Percentiles rank a stretch among this genome's conserved stretches.
These are phyloP conservation scores for Panaeolus cyanescens DNA, from an alignment of 768 basidiomycete species.

Conservation along the genomic window DNA sequence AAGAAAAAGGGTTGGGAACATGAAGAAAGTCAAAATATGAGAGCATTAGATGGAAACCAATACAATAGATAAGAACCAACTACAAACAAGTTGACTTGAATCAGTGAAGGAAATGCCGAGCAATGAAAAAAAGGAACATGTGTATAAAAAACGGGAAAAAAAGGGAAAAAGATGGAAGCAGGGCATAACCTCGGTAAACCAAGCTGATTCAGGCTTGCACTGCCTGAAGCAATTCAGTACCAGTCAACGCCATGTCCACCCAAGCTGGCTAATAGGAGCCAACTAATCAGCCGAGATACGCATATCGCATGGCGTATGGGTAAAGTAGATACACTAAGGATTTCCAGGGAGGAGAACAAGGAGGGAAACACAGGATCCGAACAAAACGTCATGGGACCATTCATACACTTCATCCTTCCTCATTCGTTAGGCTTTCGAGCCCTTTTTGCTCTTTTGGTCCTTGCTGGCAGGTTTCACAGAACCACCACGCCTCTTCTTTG, in stretches of 20 bases:
- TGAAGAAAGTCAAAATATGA: conserved; percentile 12
- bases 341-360: neutral
- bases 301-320: no score
- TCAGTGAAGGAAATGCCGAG: neutral
- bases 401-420: neutral
- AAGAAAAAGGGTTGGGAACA: conserved; percentile 18
- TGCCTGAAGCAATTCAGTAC: conserved; percentile 3
- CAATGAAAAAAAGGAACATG: neutral
- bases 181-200: conserved; percentile 6
- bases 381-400: neutral
- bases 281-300: neutral
- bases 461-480: conserved; percentile 22
- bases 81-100: neutral
- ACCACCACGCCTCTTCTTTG: conserved; percentile 31
- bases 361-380: neutral
- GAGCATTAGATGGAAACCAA: conserved; percentile 22
- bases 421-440: conserved; percentile 22
- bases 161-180: conserved; percentile 13
- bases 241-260: conserved; percentile 1
- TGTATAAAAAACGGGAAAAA: neutral
- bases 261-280: neutral
- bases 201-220: neutral
- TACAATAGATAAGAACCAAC: conserved; percentile 22
- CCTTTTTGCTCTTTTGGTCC: conserved; percentile 28
- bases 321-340: no score